Evolutionary conservation across 805 yeast species (phyloP).

Genomic region (Zygoascus ofunaensis): DNA sequence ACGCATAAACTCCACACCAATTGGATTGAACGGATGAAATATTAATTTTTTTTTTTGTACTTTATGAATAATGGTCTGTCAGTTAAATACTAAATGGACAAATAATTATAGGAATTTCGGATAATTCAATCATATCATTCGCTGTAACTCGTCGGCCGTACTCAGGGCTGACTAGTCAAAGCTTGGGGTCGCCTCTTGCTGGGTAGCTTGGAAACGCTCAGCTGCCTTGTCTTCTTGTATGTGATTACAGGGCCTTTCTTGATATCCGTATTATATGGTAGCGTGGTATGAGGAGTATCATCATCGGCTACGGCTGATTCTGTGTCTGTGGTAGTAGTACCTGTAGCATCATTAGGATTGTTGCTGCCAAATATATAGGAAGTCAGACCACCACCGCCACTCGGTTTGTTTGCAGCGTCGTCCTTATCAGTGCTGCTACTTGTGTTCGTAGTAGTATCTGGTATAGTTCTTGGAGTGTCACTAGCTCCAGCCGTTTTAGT

Average conservation of each 20-base stretch:
- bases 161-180: no score
- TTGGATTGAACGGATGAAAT: no score
- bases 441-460: not conserved
- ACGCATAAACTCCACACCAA: no score
- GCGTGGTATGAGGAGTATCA: not conserved
- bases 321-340: no score
- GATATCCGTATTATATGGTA: constrained; percentile 1
- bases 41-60: no score
- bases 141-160: no score
- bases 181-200: no score
- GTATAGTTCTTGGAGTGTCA: not conserved
- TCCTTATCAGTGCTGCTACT: not conserved
- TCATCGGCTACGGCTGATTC: not conserved
- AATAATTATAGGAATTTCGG: no score
- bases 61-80: no score
- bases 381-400: not conserved
- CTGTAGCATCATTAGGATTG: no score
- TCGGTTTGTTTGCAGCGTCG: not conserved
- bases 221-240: not conserved
- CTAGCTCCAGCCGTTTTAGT: not conserved
- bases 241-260: not conserved
- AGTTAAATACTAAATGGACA: no score
- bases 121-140: no score
- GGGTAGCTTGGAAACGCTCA: constrained; percentile 3
- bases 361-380: not conserved